phyloP scores from a whole-genome alignment of 495 filamentous ascomycete species.

The Penicillium tannophilum region DNA sequence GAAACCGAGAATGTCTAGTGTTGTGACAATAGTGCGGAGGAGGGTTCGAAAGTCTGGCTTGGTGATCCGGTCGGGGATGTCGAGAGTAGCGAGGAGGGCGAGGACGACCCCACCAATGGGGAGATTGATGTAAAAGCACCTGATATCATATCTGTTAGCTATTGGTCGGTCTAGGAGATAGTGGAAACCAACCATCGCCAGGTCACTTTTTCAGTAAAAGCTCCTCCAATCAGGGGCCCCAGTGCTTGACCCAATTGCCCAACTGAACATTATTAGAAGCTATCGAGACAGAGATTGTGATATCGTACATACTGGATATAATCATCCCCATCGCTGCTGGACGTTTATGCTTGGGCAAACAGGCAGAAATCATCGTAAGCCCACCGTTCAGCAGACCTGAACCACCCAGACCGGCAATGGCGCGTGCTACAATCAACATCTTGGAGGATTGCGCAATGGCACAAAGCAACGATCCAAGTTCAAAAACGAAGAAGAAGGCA shows the following conservation, averaged over 20 bases:
- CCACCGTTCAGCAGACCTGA: background rate
- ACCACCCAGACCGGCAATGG: background rate
- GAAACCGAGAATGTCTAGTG: background rate
- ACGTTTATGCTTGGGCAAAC: background rate
- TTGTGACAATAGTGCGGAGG: background rate
- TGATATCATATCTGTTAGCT: slow-evolving; percentile 12
- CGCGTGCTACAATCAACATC: background rate
- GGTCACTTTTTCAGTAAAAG: slow-evolving; percentile 49
- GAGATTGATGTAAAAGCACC: slow-evolving; percentile 59
- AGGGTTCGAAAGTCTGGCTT: too few species aligned
- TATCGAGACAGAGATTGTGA: too few species aligned
- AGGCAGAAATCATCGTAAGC: background rate
- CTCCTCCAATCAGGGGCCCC: slow-evolving; percentile 57
- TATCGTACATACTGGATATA: too few species aligned
- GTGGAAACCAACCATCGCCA: slow-evolving; percentile 47
- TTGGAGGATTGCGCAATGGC: background rate
- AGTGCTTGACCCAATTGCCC: slow-evolving; percentile 26
- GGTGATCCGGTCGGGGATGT: background rate
- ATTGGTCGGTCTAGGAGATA: background rate
- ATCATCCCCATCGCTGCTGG: too few species aligned
- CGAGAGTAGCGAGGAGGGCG: slow-evolving; percentile 40
- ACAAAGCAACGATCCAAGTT: background rate
- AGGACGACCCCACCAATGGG: slow-evolving; percentile 53
- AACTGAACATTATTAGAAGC: too few species aligned
- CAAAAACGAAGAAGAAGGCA: background rate